These are phyloP conservation scores for Epicoccum nigrum DNA, from an alignment of 2,329 filamentous ascomycete species.

Conservation along the genomic window DNA sequence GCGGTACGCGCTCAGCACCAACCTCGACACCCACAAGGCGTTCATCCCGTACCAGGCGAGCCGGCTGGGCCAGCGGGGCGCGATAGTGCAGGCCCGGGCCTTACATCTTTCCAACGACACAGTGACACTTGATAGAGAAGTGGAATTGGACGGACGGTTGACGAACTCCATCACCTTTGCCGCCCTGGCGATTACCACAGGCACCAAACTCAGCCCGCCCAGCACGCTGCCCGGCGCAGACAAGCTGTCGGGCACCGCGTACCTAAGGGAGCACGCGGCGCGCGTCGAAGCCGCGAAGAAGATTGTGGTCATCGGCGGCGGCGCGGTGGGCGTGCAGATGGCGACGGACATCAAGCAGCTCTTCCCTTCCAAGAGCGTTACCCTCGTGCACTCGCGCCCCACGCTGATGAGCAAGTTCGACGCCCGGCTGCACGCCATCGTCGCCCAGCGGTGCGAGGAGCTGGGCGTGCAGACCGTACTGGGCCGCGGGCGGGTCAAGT, in stretches of 20 bases:
- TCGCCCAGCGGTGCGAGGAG: slow-evolving; percentile 55
- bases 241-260: slow-evolving; percentile 30
- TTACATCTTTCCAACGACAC: slow-evolving; percentile 44
- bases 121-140: slow-evolving; percentile 49
- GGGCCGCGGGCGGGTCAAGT: neutral
- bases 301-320: slow-evolving; percentile 58
- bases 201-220: slow-evolving; percentile 47
- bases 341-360: slow-evolving; percentile 64
- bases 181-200: slow-evolving; percentile 65
- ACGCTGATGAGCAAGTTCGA: slow-evolving; percentile 59
- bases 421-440: slow-evolving; percentile 42
- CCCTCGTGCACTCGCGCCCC: slow-evolving; percentile 63
- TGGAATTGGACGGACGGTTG: slow-evolving; percentile 42
- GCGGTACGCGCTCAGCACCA: slow-evolving; percentile 61
- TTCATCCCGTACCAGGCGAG: slow-evolving; percentile 64
- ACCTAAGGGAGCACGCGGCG: slow-evolving; percentile 52
- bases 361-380: slow-evolving; percentile 63
- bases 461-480: slow-evolving; percentile 58
- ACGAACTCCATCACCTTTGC: slow-evolving; percentile 55
- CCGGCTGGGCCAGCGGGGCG: slow-evolving; percentile 21
- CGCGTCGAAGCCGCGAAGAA: slow-evolving; percentile 57
- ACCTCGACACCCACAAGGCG: slow-evolving; percentile 62
- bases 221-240: slow-evolving; percentile 10
- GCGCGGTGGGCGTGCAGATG: slow-evolving; percentile 67
- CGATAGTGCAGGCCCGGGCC: slow-evolving; percentile 51